These are phyloP conservation scores for Lasiodiplodia hormozganensis DNA, from an alignment of 2,329 filamentous ascomycete species.

Conservation along the genomic window DNA sequence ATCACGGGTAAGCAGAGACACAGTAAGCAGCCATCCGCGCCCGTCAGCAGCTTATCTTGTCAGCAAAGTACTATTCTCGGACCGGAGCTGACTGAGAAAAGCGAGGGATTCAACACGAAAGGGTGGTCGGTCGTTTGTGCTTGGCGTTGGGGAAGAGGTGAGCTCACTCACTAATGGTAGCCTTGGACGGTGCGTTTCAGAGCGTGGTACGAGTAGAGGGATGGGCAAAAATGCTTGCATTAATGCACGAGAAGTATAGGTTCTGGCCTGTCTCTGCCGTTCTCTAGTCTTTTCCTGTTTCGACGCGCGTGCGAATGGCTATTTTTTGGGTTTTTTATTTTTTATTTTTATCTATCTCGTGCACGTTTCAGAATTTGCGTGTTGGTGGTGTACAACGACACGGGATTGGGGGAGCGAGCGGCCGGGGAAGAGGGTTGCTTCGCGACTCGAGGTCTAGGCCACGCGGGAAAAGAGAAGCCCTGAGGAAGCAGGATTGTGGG, in stretches of 20 bases:
- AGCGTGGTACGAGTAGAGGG: background rate
- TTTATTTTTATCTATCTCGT: background rate
- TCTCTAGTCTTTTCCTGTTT: background rate
- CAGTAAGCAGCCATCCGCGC: background rate
- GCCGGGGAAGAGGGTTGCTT: background rate
- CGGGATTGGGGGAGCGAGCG: background rate
- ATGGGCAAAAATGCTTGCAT: background rate
- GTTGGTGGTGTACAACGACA: background rate
- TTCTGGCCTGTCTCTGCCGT: background rate
- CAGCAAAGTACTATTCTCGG: background rate
- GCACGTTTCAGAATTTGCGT: background rate
- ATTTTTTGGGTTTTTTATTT: background rate
- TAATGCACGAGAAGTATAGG: background rate
- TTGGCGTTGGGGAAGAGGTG: background rate
- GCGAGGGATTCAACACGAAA: background rate
- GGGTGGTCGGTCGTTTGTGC: background rate
- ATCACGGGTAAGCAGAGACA: background rate
- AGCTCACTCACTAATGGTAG: background rate
- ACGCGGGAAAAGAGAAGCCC: background rate
- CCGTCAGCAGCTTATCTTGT: background rate
- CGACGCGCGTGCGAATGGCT: background rate
- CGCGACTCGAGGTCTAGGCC: background rate
- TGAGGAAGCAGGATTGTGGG: background rate
- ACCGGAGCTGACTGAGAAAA: background rate
- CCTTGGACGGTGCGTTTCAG: background rate